Percentiles rank a stretch among this genome's conserved stretches.
These are phyloP conservation scores for Wickerhamomyces subpelliculosus DNA, from an alignment of 805 yeast genomes.

Conservation along the genomic window DNA sequence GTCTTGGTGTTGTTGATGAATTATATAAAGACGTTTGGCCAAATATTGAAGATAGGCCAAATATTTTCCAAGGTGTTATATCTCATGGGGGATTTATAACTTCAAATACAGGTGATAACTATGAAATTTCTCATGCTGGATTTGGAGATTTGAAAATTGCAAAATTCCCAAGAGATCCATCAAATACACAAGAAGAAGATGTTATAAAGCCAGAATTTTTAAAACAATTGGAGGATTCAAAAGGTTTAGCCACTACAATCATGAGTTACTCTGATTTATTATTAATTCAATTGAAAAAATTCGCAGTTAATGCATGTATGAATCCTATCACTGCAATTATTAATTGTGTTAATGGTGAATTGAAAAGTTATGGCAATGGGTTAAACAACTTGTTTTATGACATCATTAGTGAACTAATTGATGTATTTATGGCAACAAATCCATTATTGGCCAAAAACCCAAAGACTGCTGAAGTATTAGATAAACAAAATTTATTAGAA, in stretches of 20 bases:
- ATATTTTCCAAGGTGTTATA: constrained; percentile 66
- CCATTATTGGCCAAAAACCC: constrained; percentile 23
- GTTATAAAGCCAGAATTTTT: constrained; percentile 15
- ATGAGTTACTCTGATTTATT: constrained; percentile 41
- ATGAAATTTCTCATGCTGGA: constrained; percentile 62
- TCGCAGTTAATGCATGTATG: constrained; percentile 74
- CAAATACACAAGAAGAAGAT: constrained; percentile 8
- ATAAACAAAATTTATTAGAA: constrained; percentile 27
- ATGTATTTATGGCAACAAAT: constrained; percentile 22
- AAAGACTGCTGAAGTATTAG: constrained; percentile 13
- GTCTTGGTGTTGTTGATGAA: constrained; percentile 71
- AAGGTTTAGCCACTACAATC: constrained; percentile 22
- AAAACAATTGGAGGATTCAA: constrained; percentile 20
- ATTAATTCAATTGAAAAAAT: constrained; percentile 64
- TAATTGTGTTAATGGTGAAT: constrained; percentile 73
- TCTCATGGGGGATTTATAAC: constrained; percentile 74
- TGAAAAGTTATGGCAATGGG: constrained; percentile 44
- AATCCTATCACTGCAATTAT: constrained; percentile 77
- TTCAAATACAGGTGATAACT: constrained; percentile 23
- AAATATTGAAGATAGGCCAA: constrained; percentile 38
- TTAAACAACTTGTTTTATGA: constrained; percentile 28
- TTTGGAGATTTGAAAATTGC: constrained; percentile 57
- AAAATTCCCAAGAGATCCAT: constrained; percentile 37
- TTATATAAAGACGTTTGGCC: constrained; percentile 53
- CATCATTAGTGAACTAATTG: constrained; percentile 28